A percentile compares a stretch with the other conserved stretches of the same genome.
These are phyloP conservation scores for Aspergillus brasiliensis DNA, from an alignment of 2,329 filamentous ascomycete species.

Conservation along the genomic window DNA sequence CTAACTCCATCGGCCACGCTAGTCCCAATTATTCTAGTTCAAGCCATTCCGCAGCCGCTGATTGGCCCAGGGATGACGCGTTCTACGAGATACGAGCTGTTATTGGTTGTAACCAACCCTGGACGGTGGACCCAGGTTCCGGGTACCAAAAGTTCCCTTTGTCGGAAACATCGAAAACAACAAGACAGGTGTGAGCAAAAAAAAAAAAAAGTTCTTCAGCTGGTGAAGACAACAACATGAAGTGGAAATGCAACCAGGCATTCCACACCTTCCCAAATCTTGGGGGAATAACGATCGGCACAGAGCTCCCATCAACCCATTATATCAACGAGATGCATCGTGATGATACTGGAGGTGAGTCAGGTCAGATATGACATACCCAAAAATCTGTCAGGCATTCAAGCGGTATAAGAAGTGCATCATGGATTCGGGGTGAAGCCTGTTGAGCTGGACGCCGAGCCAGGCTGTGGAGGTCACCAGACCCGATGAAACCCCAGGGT, in stretches of 20 bases:
- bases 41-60: slow-evolving; percentile 31
- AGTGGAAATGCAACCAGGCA: slow-evolving; percentile 1
- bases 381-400: slow-evolving; percentile 26
- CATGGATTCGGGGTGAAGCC: slow-evolving; percentile 10
- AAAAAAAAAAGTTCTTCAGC: slow-evolving; percentile 12
- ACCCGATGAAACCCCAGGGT: slow-evolving; percentile 27
- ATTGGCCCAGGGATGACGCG: slow-evolving; percentile 35
- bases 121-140: slow-evolving; percentile 19
- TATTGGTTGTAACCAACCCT: slow-evolving; percentile 26
- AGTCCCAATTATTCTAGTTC: slow-evolving; percentile 37
- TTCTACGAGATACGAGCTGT: slow-evolving; percentile 19
- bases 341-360: slow-evolving; percentile 17
- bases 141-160: slow-evolving; percentile 25
- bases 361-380: slow-evolving; percentile 27
- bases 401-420: slow-evolving; percentile 16
- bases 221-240: background rate
- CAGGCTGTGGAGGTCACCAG: slow-evolving; percentile 24
- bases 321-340: slow-evolving; percentile 13
- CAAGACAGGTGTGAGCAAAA: slow-evolving; percentile 7
- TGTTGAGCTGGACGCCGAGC: slow-evolving; percentile 14
- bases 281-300: slow-evolving; percentile 1
- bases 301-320: background rate
- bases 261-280: background rate
- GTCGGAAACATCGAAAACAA: slow-evolving; percentile 23
- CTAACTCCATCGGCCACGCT: slow-evolving; percentile 41